Percentiles rank a stretch among this genome's conserved stretches.
These are phyloP conservation scores for Barnettozyma siamensis DNA, from an alignment of 805 yeast genomes.

Conservation along the genomic window DNA sequence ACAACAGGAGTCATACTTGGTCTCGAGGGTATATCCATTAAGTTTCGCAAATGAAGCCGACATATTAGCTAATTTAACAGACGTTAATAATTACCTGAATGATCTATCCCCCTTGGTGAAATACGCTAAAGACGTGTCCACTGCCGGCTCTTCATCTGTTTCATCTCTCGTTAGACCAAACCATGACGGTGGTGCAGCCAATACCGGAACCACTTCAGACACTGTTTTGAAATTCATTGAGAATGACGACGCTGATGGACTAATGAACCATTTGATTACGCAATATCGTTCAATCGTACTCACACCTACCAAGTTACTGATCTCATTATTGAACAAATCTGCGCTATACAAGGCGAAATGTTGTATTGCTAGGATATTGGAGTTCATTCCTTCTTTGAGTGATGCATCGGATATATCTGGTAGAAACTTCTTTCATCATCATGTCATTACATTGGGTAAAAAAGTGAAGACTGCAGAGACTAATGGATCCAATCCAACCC, in stretches of 20 bases:
- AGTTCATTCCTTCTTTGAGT: conserved; percentile 43
- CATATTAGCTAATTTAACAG: conserved; percentile 45
- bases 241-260: conserved; percentile 38
- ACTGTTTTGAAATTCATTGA: conserved; percentile 25
- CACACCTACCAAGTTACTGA: conserved; percentile 48
- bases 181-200: too few species aligned
- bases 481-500: not conserved
- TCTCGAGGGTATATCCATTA: conserved; percentile 64
- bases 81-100: conserved; percentile 47
- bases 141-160: not conserved
- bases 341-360: conserved; percentile 47
- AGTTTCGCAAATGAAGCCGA: conserved; percentile 72
- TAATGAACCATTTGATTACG: conserved; percentile 40
- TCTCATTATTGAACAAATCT: conserved; percentile 61
- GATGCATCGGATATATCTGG: conserved; percentile 74
- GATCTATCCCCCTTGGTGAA: conserved; percentile 41
- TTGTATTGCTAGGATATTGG: conserved; percentile 54
- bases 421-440: conserved; percentile 81
- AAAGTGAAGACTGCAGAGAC: conserved; percentile 33
- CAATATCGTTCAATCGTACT: conserved; percentile 40
- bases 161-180: too few species aligned
- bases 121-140: conserved; percentile 1
- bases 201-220: conserved; percentile 17
- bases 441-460: conserved; percentile 73
- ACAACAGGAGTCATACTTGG: conserved; percentile 50